These are phyloP conservation scores for Dianthus caryophyllus DNA, from an alignment of 148 eudicot genomes.

Conservation along the genomic window DNA sequence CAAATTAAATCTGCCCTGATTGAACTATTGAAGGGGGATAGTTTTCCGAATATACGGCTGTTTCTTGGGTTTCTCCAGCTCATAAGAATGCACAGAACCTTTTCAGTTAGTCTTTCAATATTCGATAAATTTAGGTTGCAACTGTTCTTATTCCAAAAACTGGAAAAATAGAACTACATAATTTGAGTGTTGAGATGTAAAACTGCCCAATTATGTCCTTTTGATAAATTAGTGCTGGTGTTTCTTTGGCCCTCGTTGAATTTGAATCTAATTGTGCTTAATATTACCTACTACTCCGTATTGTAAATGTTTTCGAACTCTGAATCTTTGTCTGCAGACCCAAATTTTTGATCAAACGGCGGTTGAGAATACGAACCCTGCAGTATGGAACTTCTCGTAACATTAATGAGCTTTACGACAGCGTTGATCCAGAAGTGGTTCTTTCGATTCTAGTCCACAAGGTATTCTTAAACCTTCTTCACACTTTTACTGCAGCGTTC, in stretches of 20 bases:
- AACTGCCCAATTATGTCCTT: neutral
- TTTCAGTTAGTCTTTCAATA: neutral
- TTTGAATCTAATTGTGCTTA: neutral
- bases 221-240: neutral
- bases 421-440: slow-evolving; percentile 92
- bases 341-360: slow-evolving; percentile 63
- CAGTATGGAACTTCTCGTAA: slow-evolving; percentile 72
- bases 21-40: neutral
- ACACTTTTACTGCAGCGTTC: neutral
- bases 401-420: slow-evolving; percentile 89
- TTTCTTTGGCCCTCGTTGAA: neutral
- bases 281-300: neutral
- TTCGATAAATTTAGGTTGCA: neutral
- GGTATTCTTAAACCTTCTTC: slow-evolving; percentile 33
- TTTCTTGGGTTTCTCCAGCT: neutral
- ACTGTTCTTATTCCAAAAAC: neutral
- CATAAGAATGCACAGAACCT: neutral
- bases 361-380: slow-evolving; percentile 83
- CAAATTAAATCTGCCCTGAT: neutral
- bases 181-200: neutral
- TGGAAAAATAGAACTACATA: neutral
- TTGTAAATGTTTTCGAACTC: slow-evolving; percentile 4
- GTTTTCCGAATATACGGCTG: neutral
- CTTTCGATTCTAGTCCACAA: slow-evolving; percentile 91
- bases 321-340: slow-evolving; percentile 49